phyloP scores from a whole-genome alignment of 179 eudicot species.

The Pouteria campechiana region DNA sequence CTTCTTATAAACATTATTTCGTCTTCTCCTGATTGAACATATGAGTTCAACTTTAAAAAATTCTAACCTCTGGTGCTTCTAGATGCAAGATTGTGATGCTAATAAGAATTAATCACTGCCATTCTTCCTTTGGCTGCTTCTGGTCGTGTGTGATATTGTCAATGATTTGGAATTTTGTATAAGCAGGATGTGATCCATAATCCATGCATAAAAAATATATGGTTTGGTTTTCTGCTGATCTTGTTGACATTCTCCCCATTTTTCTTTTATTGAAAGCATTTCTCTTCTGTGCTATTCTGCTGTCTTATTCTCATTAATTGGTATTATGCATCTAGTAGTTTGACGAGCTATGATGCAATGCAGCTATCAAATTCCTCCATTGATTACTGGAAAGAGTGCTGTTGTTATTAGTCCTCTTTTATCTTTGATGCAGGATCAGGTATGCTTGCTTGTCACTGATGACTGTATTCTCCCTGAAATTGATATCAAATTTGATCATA shows the following conservation, averaged over 20 bases:
- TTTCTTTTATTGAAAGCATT: neutral
- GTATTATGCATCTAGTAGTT: neutral
- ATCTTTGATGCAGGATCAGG: constrained; percentile 95
- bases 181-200: no score
- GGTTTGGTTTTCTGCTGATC: no score
- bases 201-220: no score
- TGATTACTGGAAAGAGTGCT: constrained; percentile 51
- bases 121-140: no score
- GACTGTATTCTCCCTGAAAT: neutral
- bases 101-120: no score
- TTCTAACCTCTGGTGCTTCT: no score
- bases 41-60: no score
- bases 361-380: constrained; percentile 89
- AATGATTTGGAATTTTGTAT: no score
- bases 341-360: constrained; percentile 6
- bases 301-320: neutral
- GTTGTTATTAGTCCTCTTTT: constrained; percentile 77
- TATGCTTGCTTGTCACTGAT: constrained; percentile 7
- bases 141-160: no score
- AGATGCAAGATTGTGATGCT: no score
- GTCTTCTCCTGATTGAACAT: no score
- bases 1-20: no score
- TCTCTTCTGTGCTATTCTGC: neutral
- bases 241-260: neutral
- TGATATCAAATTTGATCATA: neutral